Evolutionary conservation across 2,329 filamentous ascomycete genomes (phyloP).

Genomic region (Trichophyton equinum): DNA sequence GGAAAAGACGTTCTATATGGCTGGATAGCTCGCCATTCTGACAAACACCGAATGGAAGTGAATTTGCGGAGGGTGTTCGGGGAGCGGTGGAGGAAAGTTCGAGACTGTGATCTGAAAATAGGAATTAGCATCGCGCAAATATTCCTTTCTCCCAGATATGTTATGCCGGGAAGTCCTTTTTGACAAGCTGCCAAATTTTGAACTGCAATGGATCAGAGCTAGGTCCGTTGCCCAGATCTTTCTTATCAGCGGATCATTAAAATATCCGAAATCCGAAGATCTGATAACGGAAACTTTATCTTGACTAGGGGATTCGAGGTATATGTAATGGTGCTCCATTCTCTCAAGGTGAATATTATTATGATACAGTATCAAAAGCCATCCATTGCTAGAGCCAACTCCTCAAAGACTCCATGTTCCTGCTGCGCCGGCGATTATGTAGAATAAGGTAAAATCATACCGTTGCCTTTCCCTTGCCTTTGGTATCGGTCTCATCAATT

Average conservation of each 20-base stretch:
- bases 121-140: neutral
- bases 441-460: conserved; percentile 7
- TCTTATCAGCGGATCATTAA: neutral
- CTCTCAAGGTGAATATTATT: neutral
- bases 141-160: neutral
- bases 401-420: neutral
- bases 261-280: neutral
- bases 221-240: neutral
- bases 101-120: neutral
- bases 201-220: neutral
- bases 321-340: too few relatives aligned
- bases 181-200: neutral
- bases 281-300: too few relatives aligned
- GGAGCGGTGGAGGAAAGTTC: neutral
- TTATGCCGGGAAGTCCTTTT: neutral
- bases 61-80: neutral
- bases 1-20: neutral
- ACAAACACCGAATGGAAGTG: neutral
- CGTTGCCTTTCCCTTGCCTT: conserved; percentile 27
- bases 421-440: neutral
- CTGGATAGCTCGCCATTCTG: neutral
- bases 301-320: too few relatives aligned
- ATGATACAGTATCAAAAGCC: neutral
- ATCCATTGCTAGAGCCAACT: neutral
- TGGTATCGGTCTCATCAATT: conserved; percentile 10